phyloP scores from a whole-genome alignment of 1,284 basidiomycete species.

The Ceratobasidium sp. region DNA sequence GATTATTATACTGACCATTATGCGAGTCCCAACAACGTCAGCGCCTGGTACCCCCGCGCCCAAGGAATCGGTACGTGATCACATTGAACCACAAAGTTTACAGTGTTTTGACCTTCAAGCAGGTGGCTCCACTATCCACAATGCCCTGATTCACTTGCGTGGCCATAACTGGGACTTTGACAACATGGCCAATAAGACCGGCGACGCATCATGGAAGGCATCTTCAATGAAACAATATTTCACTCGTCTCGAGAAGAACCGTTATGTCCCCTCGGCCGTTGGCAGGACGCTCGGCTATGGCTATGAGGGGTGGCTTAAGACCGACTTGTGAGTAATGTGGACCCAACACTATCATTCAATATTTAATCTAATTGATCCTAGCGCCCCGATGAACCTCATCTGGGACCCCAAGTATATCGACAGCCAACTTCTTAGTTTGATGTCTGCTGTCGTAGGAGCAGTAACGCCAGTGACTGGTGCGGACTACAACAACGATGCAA shows the following conservation, averaged over 20 bases:
- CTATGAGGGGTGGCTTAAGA: constrained; percentile 33
- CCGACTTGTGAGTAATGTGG: constrained; percentile 10
- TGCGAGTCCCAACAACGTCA: constrained; percentile 22
- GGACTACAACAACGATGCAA: constrained; percentile 34
- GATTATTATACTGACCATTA: constrained; percentile 36
- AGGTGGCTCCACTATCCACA: constrained; percentile 37
- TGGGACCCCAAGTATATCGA: constrained; percentile 16
- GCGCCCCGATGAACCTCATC: constrained; percentile 5
- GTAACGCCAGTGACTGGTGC: constrained; percentile 14
- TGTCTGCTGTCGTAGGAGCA: constrained; percentile 18
- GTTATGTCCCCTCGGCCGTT: constrained; percentile 18
- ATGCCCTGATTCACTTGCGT: constrained; percentile 38
- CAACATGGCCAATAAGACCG: constrained; percentile 8
- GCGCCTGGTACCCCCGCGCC: constrained; percentile 36
- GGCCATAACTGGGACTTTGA: constrained; percentile 34
- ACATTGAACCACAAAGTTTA: background rate
- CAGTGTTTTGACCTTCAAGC: background rate
- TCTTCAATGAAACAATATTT: constrained; percentile 28
- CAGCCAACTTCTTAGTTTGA: constrained; percentile 10
- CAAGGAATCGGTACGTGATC: background rate
- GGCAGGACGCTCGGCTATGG: constrained; percentile 26
- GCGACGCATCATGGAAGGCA: constrained; percentile 14
- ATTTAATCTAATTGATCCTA: background rate
- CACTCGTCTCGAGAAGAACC: constrained; percentile 24
- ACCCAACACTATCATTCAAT: background rate